phyloP scores from a whole-genome alignment of 1,284 basidiomycete genomes.

The Gastroboletus turbinatus region DNA sequence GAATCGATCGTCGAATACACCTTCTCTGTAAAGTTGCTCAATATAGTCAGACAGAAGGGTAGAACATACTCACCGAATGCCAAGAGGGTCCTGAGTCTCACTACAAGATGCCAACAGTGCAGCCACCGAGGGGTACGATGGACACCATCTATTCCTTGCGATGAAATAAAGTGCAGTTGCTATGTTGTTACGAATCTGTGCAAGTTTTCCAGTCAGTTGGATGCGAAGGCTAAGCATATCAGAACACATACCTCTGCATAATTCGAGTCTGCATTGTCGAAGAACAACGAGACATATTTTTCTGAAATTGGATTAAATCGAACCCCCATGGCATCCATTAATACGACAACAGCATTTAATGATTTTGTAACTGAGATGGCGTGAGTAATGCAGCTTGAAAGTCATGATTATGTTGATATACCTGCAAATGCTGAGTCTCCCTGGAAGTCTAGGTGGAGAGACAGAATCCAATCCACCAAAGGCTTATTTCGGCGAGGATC shows the following conservation, averaged over 20 bases:
- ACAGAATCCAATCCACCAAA: constrained; percentile 79
- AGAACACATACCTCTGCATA: constrained; percentile 72
- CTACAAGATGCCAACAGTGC: constrained; percentile 67
- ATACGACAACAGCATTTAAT: constrained; percentile 55
- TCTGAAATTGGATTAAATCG: constrained; percentile 68
- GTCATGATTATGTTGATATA: constrained; percentile 36
- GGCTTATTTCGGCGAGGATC: constrained; percentile 85
- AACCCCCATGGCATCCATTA: constrained; percentile 58
- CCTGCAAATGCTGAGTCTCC: constrained; percentile 76
- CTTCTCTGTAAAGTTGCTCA: constrained; percentile 43
- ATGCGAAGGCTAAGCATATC: neutral
- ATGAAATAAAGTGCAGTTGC: constrained; percentile 68
- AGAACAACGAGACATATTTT: constrained; percentile 69
- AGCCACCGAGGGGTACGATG: constrained; percentile 67
- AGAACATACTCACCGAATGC: constrained; percentile 45
- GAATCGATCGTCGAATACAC: constrained; percentile 58
- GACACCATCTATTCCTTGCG: constrained; percentile 69
- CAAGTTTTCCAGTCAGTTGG: constrained; percentile 5
- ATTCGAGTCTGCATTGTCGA: constrained; percentile 75
- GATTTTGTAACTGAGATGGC: constrained; percentile 62
- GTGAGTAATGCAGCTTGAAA: constrained; percentile 8
- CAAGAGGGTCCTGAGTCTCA: constrained; percentile 64
- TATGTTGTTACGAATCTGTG: constrained; percentile 69
- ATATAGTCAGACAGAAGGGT: neutral
- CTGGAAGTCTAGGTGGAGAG: constrained; percentile 78